phyloP scores from a whole-genome alignment of 2,329 filamentous ascomycete genomes.

The Fusarium avenaceum region DNA sequence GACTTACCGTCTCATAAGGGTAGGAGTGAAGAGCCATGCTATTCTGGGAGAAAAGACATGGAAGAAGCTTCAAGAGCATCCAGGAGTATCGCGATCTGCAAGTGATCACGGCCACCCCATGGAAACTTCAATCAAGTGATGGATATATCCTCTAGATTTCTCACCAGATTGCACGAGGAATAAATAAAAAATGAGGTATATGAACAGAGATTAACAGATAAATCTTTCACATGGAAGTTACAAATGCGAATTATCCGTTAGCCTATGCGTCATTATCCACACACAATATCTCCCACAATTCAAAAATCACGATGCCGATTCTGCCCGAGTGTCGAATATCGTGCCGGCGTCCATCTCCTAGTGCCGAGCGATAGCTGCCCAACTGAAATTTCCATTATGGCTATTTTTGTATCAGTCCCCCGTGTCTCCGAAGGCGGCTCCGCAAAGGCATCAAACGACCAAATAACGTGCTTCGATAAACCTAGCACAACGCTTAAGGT shows the following conservation, averaged over 20 bases:
- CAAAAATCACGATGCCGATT: neutral
- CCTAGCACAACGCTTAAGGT: neutral
- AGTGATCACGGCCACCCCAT: no score
- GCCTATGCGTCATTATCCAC: slow-evolving; percentile 2
- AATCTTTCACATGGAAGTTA: neutral
- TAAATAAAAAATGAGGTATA: no score
- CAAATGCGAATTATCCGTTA: neutral
- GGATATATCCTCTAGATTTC: no score
- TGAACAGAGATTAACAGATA: no score
- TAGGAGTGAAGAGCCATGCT: no score
- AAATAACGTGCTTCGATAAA: slow-evolving; percentile 2
- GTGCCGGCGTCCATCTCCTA: slow-evolving; percentile 13
- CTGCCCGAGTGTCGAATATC: slow-evolving; percentile 1
- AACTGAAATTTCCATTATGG: neutral
- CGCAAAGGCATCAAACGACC: slow-evolving; percentile 5
- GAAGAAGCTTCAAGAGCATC: no score
- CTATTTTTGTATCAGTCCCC: slow-evolving; percentile 19
- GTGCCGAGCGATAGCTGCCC: neutral
- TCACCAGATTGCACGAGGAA: no score
- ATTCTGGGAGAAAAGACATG: no score
- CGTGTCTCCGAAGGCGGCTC: slow-evolving; percentile 22
- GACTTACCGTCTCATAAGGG: no score
- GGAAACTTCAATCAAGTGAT: no score
- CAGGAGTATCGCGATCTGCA: no score
- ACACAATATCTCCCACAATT: neutral